A percentile compares a stretch with the other conserved stretches of the same genome.
Evolutionary conservation across 2,329 filamentous ascomycete genomes (phyloP).

Genomic region (Fusarium euwallaceae): DNA sequence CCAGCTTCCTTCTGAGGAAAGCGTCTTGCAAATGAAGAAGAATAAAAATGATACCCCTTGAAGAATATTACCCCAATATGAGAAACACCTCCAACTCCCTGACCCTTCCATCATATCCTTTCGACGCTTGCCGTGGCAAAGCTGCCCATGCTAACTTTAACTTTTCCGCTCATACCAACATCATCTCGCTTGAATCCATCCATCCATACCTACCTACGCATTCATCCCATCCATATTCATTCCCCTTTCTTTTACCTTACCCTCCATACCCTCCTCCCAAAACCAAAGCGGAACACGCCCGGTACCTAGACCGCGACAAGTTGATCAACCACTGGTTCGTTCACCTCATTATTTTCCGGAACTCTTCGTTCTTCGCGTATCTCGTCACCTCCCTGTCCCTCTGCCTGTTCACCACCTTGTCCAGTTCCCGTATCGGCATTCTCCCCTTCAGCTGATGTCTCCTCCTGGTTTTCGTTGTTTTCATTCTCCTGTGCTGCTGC

Average conservation of each 20-base stretch:
- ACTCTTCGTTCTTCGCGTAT: slow-evolving; percentile 21
- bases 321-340: slow-evolving; percentile 37
- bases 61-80: slow-evolving; percentile 23
- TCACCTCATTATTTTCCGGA: slow-evolving; percentile 20
- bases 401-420: slow-evolving; percentile 18
- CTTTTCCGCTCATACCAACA: slow-evolving; percentile 35
- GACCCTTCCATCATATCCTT: slow-evolving; percentile 20
- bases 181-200: slow-evolving; percentile 29
- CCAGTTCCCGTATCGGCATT: slow-evolving; percentile 12
- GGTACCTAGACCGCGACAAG: slow-evolving; percentile 38
- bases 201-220: background rate
- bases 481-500: slow-evolving; percentile 42
- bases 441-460: slow-evolving; percentile 15
- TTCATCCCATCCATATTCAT: slow-evolving; percentile 11
- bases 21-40: slow-evolving; percentile 24
- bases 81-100: slow-evolving; percentile 44
- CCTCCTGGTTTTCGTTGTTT: slow-evolving; percentile 31
- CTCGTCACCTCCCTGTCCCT: slow-evolving; percentile 35
- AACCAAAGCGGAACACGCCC: background rate
- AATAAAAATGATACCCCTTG: background rate
- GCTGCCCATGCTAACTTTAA: slow-evolving; percentile 24
- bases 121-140: slow-evolving; percentile 28
- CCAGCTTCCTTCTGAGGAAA: slow-evolving; percentile 36
- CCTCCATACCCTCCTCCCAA: background rate
- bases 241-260: slow-evolving; percentile 11